Percentiles rank a stretch among this genome's conserved stretches.
Evolutionary conservation across 306 rosid species (phyloP).

Genomic region (Begonia peltatifolia): DNA sequence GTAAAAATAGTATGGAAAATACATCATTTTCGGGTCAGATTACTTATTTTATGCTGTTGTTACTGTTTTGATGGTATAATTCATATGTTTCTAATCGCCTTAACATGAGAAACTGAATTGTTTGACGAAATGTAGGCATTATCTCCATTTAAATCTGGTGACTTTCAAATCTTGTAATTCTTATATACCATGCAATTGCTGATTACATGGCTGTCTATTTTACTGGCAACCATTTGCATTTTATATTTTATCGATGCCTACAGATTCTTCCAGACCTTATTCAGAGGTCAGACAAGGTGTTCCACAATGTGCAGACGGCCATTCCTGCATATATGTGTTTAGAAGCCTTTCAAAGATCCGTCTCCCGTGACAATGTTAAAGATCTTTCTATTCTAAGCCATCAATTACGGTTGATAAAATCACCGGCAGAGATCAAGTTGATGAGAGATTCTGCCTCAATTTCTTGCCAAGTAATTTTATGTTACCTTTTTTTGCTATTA

Average conservation of each 20-base stretch:
- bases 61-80: no score
- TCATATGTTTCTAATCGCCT: no score
- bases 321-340: conserved; percentile 40
- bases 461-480: conserved; percentile 74
- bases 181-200: neutral
- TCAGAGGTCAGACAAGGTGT: conserved; percentile 44
- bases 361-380: conserved; percentile 27
- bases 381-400: conserved; percentile 45
- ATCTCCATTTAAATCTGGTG: conserved; percentile 1
- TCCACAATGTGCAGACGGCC: conserved; percentile 69
- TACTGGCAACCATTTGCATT: conserved; percentile 3
- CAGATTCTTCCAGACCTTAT: conserved; percentile 86
- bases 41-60: conserved; percentile 5
- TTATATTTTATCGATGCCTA: conserved; percentile 21
- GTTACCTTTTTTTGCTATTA: neutral
- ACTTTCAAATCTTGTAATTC: neutral
- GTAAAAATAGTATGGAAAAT: conserved; percentile 2
- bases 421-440: conserved; percentile 75
- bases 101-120: no score
- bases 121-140: no score
- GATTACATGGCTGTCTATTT: neutral
- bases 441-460: conserved; percentile 87
- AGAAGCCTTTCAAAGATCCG: conserved; percentile 58
- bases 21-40: neutral
- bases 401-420: conserved; percentile 68